phyloP scores from a whole-genome alignment of 2,329 filamentous ascomycete species.

The Colletotrichum orchidophilum region DNA sequence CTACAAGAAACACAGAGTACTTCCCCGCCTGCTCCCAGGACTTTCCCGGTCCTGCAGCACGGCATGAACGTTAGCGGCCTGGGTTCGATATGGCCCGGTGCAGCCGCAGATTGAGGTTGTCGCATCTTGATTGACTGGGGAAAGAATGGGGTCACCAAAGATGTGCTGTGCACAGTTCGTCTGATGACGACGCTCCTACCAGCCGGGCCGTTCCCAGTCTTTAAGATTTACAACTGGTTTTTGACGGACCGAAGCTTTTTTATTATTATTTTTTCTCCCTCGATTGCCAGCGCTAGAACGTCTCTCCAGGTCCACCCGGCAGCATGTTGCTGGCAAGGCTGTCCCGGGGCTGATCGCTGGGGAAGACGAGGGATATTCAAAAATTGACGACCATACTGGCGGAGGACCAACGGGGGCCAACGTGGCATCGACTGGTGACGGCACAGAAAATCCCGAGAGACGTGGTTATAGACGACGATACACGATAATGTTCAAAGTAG shows the following conservation, averaged over 20 bases:
- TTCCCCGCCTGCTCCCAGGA: conserved; percentile 15
- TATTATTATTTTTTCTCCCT: not conserved
- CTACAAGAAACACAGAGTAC: conserved; percentile 13
- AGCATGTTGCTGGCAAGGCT: conserved; percentile 23
- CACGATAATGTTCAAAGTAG: not conserved
- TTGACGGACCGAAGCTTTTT: conserved; percentile 13
- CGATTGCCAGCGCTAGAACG: not conserved
- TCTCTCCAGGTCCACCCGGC: conserved; percentile 21
- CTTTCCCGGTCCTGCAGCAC: not conserved
- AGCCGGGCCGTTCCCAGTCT: conserved; percentile 24
- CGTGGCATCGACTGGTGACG: not conserved
- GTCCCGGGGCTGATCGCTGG: conserved; percentile 22
- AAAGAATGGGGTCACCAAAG: conserved; percentile 1
- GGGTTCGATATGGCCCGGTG: conserved; percentile 1
- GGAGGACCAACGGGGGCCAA: not conserved
- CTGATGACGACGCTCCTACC: conserved; percentile 19
- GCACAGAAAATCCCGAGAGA: not conserved
- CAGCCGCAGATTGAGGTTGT: conserved; percentile 30
- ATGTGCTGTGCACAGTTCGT: conserved; percentile 25
- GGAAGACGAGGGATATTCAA: conserved; percentile 8
- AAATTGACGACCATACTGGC: not conserved
- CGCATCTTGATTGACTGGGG: conserved; percentile 27
- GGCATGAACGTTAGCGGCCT: conserved; percentile 12
- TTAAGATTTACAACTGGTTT: conserved; percentile 15
- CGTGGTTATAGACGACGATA: not conserved